Evolutionary conservation across 73 alveolate genomes (phyloP), one percentile per base, ranked within the genome.

Genomic region (Tetrahymena thermophila): DNA sequence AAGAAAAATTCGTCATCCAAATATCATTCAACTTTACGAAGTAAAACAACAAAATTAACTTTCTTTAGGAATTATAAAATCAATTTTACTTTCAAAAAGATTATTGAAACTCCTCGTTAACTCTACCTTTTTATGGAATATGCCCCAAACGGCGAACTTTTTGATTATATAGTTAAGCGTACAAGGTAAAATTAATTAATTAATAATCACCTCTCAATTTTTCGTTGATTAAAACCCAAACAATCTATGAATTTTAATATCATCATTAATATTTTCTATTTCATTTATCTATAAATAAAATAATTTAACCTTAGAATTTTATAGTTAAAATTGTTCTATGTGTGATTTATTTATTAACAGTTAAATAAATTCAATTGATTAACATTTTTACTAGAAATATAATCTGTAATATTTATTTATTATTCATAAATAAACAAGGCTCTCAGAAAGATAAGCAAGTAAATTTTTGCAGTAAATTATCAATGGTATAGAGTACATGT

Each of bases 21-120:
- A 98, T 56, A 98, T 98, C 38, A 98, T 98, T 44, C 98, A 98
- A 97, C 94, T 98, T 89, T 98, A 98, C 96, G 99, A 98, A 96
- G 98, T 97, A 97, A 50, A 0, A 1, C 44, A 8, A 40, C 15
- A 50, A 11, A 14, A 16, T 50, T 50, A 50, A 15, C 10, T 50
- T 28, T 19, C 15, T 50, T 15, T 3, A 50, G 83, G 15, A 50
- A 50, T 50, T 19, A 7, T 50, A 50, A 50, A 50, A 50, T 50
- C 83, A 15, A 11, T 50, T 50, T 21, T 50, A 2, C 3, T 50
- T 50, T 50, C 31, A 83, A 38, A 38, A 35, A 96, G 98, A 98
- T 97, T 42, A 95, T 95, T 35, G 97, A 95, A 93, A 95, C 95
- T 85, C 95, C 93, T 56, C 85, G 93, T 35, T 85, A 95, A 89